Base-by-base conservation (phyloP, 106 monocot species). In the Posidonia australis region DNA sequence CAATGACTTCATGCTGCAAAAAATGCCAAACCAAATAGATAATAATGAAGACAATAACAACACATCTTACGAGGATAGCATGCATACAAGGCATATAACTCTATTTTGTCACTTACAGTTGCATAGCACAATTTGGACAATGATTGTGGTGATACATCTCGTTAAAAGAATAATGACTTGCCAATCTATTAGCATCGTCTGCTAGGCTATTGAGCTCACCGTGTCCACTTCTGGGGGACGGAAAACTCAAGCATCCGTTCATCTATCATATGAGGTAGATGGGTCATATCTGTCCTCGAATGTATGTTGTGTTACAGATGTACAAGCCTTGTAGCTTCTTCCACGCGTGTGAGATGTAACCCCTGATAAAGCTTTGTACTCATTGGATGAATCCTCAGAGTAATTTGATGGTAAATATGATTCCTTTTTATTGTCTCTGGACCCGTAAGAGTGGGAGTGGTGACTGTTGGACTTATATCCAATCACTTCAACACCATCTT, bases 221-320 rank as follows among this genome's bases (percentile, higher is more conserved):
- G 32, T 29, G 25, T 53, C 23, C 49, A 32, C 18, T 20, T 30
- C 13, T 51, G 31, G 17, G 18, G 29, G 32, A 21, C 55, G 43
- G 60, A 62, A 47, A 47, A 71, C 28, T 28, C 49, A 64, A 19
- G 24, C 30, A 64, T 61, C 67, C n/a, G 26, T 13, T 0, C 21
- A 19, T 61, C 61, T 47, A 67, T 77, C 69, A 77, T 60, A 70
- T 74, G 82, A 64, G 13, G 16, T 18, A 61, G 64, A 74, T 67
- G 84, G 87, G 63, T 93, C 64, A 55, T 86, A 89, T 76, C 93
- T 85, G 66, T 93, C 88, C 65, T 76, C 77, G 77, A 93, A 83
- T 29, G 54, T 42, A 54, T 71, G 45, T 11, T 68, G 46, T 9
- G 46, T 59, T 54, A 67, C 59, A 59, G 89, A 77, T 20, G 58